Evolutionary conservation across 345 rosid genomes (phyloP), one percentile per base, ranked within the genome.

Genomic region (Excoecaria agallocha): DNA sequence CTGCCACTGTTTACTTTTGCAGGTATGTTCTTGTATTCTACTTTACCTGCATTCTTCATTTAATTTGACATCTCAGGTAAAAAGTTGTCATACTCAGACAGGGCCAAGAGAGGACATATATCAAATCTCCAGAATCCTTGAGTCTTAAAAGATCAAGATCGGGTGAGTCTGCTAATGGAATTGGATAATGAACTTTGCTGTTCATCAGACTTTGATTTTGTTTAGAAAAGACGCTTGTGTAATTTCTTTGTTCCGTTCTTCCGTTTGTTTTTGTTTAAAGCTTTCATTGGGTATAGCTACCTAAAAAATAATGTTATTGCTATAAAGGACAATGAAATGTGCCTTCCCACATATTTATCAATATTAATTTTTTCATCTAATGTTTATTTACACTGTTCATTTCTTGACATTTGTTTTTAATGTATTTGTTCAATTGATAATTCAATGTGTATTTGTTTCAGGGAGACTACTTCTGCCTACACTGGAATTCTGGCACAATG

Each of bases 401-500:
- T 30, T 35, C 67, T 13, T n/a, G 46, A 16, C 30, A 30, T 30
- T 30, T 30, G 30, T 30, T 30, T n/a, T 12, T 45, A 35, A 46
- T 19, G 13, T 59, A 49, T 65, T 58, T 58, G 17, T 25, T 75
- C 49, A 76, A 74, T 69, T 70, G 50, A 78, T 75, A 52, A 59
- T 51, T 68, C 66, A 38, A 38, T 72, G 74, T 76, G 59, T 52
- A 37, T 69, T 52, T 73, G 52, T 80, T 79, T 81, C 89, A 93
- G 98, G 98, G 69, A 88, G 97, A 81, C 61, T 89, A 68, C 93
- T 91, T 66, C 60, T 91, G 71, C 93, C 97, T 69, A 10, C 85
- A 22, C 78, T 93, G 60, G 90, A 90, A 65, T 93, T 83, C 82
- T 93, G 97, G 97, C 91, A 91, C 71, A 90, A 91, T 80, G 89